A percentile compares a stretch with the other conserved stretches of the same genome.
Conservation (phyloP, 441 rosid genomes). For the Arabidopsis lyrata region DNA sequence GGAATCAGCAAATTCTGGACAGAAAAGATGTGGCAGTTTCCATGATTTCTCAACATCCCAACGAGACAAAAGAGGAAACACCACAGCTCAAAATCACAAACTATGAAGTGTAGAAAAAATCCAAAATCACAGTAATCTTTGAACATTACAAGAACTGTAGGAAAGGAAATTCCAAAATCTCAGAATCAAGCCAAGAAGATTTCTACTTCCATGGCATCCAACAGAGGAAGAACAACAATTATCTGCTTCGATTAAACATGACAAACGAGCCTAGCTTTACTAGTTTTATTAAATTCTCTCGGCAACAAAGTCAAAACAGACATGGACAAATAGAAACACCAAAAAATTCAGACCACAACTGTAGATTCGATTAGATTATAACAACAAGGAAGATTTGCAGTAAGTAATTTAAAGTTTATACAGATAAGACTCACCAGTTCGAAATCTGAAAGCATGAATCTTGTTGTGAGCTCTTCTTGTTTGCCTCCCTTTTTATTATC, state of each 20-base stretch:
- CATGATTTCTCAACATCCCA: too few species aligned
- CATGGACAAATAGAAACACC: not conserved
- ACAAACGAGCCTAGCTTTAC: constrained; percentile 2
- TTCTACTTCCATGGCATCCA: not conserved
- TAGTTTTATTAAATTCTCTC: not conserved
- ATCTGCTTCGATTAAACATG: not conserved
- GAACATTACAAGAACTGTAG: not conserved
- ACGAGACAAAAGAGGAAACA: not conserved
- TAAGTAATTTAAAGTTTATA: not conserved
- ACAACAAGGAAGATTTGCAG: not conserved
- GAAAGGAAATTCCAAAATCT: constrained; percentile 6
- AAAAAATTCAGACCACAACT: not conserved
- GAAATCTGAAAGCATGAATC: constrained; percentile 23
- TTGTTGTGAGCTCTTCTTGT: not conserved
- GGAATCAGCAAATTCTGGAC: too few species aligned
- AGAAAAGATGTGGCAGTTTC: constrained; percentile 45
- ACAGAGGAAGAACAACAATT: not conserved
- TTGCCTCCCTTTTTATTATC: not conserved
- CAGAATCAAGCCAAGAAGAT: not conserved
- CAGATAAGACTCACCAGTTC: constrained; percentile 28
- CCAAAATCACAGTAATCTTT: not conserved
- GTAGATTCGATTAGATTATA: not conserved
- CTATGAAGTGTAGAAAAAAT: not conserved
- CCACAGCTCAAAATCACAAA: not conserved
- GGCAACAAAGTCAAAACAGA: constrained; percentile 32